Base-by-base conservation (phyloP, 148 eudicot species). In the Heliosperma pusillum region DNA sequence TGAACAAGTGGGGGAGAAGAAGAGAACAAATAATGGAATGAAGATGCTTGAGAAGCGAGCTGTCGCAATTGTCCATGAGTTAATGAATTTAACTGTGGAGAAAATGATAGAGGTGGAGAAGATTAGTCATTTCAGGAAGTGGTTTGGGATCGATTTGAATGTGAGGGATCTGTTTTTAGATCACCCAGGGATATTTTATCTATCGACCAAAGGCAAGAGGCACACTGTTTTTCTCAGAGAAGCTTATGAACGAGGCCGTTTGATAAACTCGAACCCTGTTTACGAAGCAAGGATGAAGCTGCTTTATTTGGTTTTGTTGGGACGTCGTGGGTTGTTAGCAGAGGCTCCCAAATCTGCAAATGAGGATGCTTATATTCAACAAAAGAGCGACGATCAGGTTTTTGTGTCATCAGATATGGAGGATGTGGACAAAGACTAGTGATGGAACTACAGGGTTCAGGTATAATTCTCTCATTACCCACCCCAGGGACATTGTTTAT, bases 51-150 rank as follows among this genome's bases (percentile, higher is more conserved):
- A 95, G 83, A 95, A 95, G 81, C 83, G 96, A 60, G 99, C 97
- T 0, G 97, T 95, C 70, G 97, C 88, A 55, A 86, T 92, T 10
- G 89, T 92, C 60, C 99, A 95, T n/a, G 99, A 95, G 76, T 95
- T 95, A 77, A 82, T 90, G 85, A 95, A 87, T 78, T 85, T 95
- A 81, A 95, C 96, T 0, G 97, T 95, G 80, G 99, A 95, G 89
- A 95, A 90, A 78, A 87, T 84, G 85, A 89, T 92, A 72, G 99
- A 92, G 82, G 99, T 95, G 78, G 99, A 95, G 91, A 92, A 92
- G 85, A 88, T 95, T 36, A 95, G 94, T 70, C 99, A 95, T 55
- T 95, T 95, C 74, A 89, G 97, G 81, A 88, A 87, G 59, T 95
- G 91, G 74, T 95, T 95, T 79, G 99, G 92, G 70, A 89, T 95